Conservation (phyloP, 768 basidiomycete species). For the Trametes villosa region DNA sequence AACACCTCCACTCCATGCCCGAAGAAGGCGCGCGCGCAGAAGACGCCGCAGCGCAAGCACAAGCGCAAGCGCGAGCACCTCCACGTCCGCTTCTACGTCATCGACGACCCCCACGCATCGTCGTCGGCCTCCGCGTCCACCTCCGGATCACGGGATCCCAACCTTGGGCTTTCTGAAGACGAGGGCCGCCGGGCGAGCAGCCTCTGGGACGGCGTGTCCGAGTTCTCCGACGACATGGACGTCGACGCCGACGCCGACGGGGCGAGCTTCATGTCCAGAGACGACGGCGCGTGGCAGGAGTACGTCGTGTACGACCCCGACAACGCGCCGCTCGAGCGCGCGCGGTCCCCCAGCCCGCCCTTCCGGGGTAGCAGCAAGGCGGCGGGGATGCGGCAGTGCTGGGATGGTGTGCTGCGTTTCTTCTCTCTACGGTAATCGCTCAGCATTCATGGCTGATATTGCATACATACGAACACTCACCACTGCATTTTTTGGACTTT, state of each 20-base stretch:
- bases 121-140: neutral
- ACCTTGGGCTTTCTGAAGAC: neutral
- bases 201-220: too few species aligned
- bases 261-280: neutral
- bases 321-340: neutral
- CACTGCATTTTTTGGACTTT: neutral
- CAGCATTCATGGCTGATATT: neutral
- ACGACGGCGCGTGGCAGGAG: neutral
- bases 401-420: neutral
- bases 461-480: neutral
- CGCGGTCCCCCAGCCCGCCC: too few species aligned
- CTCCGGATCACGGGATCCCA: neutral
- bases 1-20: too few species aligned
- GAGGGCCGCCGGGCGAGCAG: too few species aligned
- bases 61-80: neutral
- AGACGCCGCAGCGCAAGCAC: too few species aligned
- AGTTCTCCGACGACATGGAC: neutral
- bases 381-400: conserved; percentile 7
- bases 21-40: too few species aligned
- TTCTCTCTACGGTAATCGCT: neutral
- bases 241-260: neutral
- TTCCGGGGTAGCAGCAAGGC: too few species aligned
- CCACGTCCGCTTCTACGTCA: neutral
- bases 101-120: neutral
- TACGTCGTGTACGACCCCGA: conserved; percentile 1